Evolutionary conservation across 2,329 filamentous ascomycete species (phyloP), one percentile per base, ranked within the genome.

Genomic region (Calonectria pauciramosa): DNA sequence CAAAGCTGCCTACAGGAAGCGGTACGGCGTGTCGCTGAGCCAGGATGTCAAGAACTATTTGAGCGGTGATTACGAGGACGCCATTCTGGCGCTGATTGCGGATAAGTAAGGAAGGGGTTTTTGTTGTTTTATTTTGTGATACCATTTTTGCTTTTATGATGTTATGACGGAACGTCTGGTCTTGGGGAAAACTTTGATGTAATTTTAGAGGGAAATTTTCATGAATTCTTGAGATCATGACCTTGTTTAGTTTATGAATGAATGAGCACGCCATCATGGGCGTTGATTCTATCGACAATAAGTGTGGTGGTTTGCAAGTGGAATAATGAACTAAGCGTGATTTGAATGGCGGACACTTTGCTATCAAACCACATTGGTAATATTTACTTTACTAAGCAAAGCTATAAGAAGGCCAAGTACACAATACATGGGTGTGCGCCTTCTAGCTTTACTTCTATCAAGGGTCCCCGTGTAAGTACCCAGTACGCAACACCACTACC

Each of bases 1-100:
- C 0, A 83, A 93, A 87, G 94, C 90, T 86, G 86, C 91, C 81
- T 86, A 92, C 83, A 89, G 90, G 80, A 89, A 87, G 73, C 87
- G 91, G 28, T 90, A 91, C 73, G 90, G 90, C 9, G 88, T 92
- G 75, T 80, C 86, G 8, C 93, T 85, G 10, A 67, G 68, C 2
- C 77, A 60, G 11, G 73, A 82, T n/a, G 78, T 85, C 18, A 84
- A 80, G 75, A 76, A 75, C 4, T 36, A 70, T 4, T 51, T 84
- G 16, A 80, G 78, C 20, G 83, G 83, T 1, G 81, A 83, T 38
- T 84, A 81, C 18, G 78, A 82, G 67, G 71, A 83, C 13, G 60
- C 82, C 28, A 80, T 82, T 51, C 38, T 84, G 30, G 80, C 82
- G 9, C 65, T 85, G 20, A 73, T 82, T 38, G 80, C 79, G 2